A percentile compares a stretch with the other conserved stretches of the same genome.
These are phyloP conservation scores for Viridothelium virens DNA, from an alignment of 495 filamentous ascomycete genomes.

Conservation along the genomic window DNA sequence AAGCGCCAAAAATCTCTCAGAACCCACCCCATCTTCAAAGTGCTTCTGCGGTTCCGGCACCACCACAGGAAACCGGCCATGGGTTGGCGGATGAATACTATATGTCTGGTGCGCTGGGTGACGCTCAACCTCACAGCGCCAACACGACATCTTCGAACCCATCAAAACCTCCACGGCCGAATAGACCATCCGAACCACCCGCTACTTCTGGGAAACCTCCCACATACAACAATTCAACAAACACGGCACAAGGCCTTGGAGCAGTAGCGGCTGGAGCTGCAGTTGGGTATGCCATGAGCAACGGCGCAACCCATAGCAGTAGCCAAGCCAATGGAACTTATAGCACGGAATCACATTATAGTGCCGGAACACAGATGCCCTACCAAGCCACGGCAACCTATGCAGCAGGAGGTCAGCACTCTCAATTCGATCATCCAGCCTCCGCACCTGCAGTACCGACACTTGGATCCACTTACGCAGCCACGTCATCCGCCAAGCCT, in stretches of 20 bases:
- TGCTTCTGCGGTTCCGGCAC: slow-evolving; percentile 26
- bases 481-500: slow-evolving; percentile 21
- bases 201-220: neutral
- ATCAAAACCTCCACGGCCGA: slow-evolving; percentile 7
- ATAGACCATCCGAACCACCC: neutral
- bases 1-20: slow-evolving; percentile 45
- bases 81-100: slow-evolving; percentile 39
- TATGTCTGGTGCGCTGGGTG: slow-evolving; percentile 8
- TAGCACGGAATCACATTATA: neutral
- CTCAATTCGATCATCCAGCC: slow-evolving; percentile 8
- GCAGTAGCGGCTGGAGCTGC: slow-evolving; percentile 18
- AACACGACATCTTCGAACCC: slow-evolving; percentile 1
- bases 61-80: slow-evolving; percentile 35
- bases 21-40: slow-evolving; percentile 37
- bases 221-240: slow-evolving; percentile 22
- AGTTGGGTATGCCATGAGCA: slow-evolving; percentile 26
- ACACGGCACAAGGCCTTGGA: slow-evolving; percentile 24
- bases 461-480: slow-evolving; percentile 9
- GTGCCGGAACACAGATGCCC: slow-evolving; percentile 1
- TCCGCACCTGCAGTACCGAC: slow-evolving; percentile 16
- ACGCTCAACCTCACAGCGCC: neutral
- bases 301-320: slow-evolving; percentile 3
- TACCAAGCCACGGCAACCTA: slow-evolving; percentile 1
- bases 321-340: neutral
- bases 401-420: slow-evolving; percentile 6